These are phyloP conservation scores for Fusarium drepaniforme DNA, from an alignment of 2,329 filamentous ascomycete genomes.

Conservation along the genomic window DNA sequence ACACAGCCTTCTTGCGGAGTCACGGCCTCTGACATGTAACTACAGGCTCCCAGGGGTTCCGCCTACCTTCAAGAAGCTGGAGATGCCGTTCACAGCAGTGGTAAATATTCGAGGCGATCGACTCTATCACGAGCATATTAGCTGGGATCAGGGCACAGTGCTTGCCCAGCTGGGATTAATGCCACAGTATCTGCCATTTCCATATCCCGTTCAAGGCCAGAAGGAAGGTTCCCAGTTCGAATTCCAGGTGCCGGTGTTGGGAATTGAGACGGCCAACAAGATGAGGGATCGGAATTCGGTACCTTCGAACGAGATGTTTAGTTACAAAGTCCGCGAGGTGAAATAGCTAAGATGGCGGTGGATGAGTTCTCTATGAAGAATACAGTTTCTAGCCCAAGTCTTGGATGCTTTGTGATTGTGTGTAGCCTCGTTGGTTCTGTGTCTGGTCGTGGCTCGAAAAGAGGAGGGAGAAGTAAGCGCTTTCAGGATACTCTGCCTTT, in stretches of 20 bases:
- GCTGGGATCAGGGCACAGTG: conserved; percentile 76
- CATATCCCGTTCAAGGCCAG: conserved; percentile 61
- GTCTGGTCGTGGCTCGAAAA: background rate
- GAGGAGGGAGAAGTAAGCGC: background rate
- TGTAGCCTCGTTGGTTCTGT: background rate
- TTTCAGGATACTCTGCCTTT: background rate
- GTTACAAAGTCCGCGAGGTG: conserved; percentile 34
- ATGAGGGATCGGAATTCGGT: conserved; percentile 46
- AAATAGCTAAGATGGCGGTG: background rate
- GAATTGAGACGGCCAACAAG: conserved; percentile 48
- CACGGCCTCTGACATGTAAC: background rate
- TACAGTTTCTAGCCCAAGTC: background rate
- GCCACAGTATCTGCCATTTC: conserved; percentile 71
- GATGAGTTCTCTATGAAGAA: background rate
- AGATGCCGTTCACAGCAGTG: conserved; percentile 71
- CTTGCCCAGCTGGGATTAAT: conserved; percentile 69
- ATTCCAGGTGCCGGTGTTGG: conserved; percentile 49
- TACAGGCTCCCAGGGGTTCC: conserved; percentile 64
- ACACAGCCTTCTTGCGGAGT: background rate
- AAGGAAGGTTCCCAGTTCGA: conserved; percentile 40
- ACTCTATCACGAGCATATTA: conserved; percentile 75
- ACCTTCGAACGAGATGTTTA: conserved; percentile 49
- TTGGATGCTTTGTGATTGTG: background rate
- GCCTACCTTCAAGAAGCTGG: conserved; percentile 64
- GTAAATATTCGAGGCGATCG: conserved; percentile 74